Evolutionary conservation across 495 filamentous ascomycete genomes (phyloP), one percentile per base, ranked within the genome.

Genomic region (Trichocladium uniseriatum): DNA sequence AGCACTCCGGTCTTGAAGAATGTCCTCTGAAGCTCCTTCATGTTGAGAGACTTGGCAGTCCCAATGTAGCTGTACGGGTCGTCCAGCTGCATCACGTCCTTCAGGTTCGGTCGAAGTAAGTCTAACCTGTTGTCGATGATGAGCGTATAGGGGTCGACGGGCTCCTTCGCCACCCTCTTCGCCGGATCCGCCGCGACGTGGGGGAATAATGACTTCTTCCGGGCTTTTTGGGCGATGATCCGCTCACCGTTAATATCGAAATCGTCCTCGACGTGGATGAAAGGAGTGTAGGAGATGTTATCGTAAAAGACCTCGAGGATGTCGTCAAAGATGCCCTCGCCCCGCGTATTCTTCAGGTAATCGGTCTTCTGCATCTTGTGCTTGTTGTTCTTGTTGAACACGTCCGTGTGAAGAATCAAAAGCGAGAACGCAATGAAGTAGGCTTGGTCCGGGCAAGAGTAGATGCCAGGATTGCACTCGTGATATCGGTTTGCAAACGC

Each of bases 301-400:
- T 96, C 92, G 66, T 97, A 99, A 61, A 97, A 92, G 62, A 90
- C 96, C 61, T 86, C 89, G 6, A 96, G 73, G 22, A 97, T 87
- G 45, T 96, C 92, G 47, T 92, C 89, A 22, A 85, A 83, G 19
- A 97, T 84, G 13, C 89, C 89, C 61, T 95, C 88, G 1, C 84
- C 86, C 8, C 81, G 79, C 13, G 89, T 92, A 63, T 96, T 97
- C 66, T 94, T 97, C 45, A 95, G 77, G 64, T 99, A 99, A 51
- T 97, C 92, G 0, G 75, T 74, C 56, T 94, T 94, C 62, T 95
- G 89, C 92, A 99, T 99, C 67, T 97, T 99, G 58, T 90, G 80
- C 69, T 95, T 97, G 65, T 97, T 97, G 72, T 96, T 97, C 65
- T 91, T 95, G 73, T 99, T 99, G 79, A 96, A 96, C 10, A 94